These are phyloP conservation scores for Myochromella boudieri DNA, from an alignment of 768 basidiomycete genomes.

Conservation along the genomic window DNA sequence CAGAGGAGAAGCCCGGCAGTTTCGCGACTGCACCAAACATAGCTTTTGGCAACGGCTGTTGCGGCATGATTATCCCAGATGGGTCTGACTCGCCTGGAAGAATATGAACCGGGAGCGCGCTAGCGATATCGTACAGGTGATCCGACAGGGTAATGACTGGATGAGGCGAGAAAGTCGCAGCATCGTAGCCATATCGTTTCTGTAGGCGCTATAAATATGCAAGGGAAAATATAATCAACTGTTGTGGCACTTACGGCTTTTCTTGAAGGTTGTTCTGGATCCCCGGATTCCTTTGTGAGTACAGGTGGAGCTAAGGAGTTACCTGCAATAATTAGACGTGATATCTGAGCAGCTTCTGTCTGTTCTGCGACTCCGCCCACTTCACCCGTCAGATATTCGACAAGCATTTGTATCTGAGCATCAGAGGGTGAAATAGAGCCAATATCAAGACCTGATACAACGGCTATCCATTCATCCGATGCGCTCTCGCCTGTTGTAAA, in stretches of 20 bases:
- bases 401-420: constrained; percentile 80
- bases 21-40: constrained; percentile 76
- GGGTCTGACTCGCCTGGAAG: constrained; percentile 90
- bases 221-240: not conserved
- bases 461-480: constrained; percentile 76
- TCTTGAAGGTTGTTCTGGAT: constrained; percentile 38
- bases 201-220: constrained; percentile 26
- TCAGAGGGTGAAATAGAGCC: constrained; percentile 63
- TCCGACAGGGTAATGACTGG: constrained; percentile 71
- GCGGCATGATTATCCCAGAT: constrained; percentile 85
- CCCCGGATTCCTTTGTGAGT: constrained; percentile 29
- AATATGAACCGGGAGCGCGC: constrained; percentile 81
- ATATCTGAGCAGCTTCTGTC: constrained; percentile 65
- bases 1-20: constrained; percentile 66
- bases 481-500: constrained; percentile 4
- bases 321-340: constrained; percentile 86
- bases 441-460: constrained; percentile 84
- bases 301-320: constrained; percentile 69
- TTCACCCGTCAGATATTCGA: constrained; percentile 89
- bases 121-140: constrained; percentile 72
- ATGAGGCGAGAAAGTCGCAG: constrained; percentile 67
- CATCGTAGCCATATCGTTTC: constrained; percentile 69
- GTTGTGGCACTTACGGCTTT: constrained; percentile 49
- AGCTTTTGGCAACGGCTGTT: constrained; percentile 88
- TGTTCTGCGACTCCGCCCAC: constrained; percentile 69